Conservation (phyloP, 1,284 basidiomycete species). For the Ustilago crameri region DNA sequence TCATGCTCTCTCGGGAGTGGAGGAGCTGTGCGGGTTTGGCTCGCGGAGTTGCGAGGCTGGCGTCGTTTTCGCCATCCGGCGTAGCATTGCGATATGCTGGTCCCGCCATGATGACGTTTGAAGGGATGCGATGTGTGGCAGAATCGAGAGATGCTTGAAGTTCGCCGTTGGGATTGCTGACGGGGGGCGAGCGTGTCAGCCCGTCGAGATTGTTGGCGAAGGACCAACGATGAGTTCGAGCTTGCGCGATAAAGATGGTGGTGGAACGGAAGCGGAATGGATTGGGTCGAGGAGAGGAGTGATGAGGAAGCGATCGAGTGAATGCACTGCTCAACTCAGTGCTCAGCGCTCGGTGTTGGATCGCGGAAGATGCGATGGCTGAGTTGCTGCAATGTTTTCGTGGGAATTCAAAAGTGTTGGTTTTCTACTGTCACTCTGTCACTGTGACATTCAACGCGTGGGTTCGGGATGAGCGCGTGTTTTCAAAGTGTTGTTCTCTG, state of each 20-base stretch:
- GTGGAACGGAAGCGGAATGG: too few relatives aligned
- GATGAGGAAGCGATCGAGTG: too few relatives aligned
- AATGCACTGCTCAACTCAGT: too few relatives aligned
- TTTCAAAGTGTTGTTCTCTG: conserved; percentile 26
- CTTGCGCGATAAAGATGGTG: too few relatives aligned
- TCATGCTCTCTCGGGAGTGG: conserved; percentile 31
- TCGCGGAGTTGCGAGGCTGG: conserved; percentile 25
- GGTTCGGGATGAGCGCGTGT: too few relatives aligned
- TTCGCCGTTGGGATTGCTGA: too few relatives aligned
- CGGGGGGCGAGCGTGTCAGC: not conserved
- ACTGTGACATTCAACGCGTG: conserved; percentile 2
- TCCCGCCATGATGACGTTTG: conserved; percentile 19
- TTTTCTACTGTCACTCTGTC: too few relatives aligned
- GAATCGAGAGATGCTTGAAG: not conserved
- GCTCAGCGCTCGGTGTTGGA: too few relatives aligned
- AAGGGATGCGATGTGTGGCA: not conserved
- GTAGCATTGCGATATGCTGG: conserved; percentile 28
- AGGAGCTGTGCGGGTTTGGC: conserved; percentile 17
- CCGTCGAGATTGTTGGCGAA: not conserved
- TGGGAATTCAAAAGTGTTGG: too few relatives aligned
- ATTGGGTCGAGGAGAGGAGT: too few relatives aligned
- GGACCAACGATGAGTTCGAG: not conserved
- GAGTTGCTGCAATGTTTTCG: too few relatives aligned
- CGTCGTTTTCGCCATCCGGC: conserved; percentile 38
- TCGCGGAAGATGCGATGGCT: too few relatives aligned